A percentile compares a stretch with the other conserved stretches of the same genome.
These are phyloP conservation scores for Bruguiera gymnorhiza DNA, from an alignment of 345 rosid species.

Conservation along the genomic window DNA sequence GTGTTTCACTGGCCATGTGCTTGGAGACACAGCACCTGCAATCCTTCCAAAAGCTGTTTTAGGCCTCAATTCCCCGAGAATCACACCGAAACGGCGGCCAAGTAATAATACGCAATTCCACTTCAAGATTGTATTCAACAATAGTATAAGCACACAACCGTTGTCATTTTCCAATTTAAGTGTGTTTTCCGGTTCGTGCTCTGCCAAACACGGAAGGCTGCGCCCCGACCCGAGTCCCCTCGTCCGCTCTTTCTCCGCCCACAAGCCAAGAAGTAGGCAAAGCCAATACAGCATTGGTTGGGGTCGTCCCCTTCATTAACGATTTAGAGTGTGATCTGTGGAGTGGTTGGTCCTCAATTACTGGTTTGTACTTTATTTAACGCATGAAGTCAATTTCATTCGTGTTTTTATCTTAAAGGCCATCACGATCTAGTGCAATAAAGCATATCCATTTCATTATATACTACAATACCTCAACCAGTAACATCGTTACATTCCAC, in stretches of 20 bases:
- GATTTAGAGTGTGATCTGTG: too few relatives aligned
- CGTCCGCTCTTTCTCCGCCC: background rate
- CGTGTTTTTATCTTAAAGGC: too few relatives aligned
- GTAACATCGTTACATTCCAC: too few relatives aligned
- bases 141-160: too few relatives aligned
- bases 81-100: background rate
- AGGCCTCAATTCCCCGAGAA: background rate
- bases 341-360: too few relatives aligned
- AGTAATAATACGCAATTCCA: background rate
- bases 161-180: too few relatives aligned
- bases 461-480: too few relatives aligned
- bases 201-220: background rate
- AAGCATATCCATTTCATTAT: too few relatives aligned
- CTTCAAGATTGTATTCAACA: background rate
- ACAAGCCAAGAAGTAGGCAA: background rate
- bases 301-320: background rate
- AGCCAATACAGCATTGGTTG: background rate
- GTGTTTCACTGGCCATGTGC: conserved; percentile 8
- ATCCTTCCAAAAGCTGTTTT: conserved; percentile 20
- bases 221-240: background rate
- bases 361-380: too few relatives aligned
- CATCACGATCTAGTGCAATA: too few relatives aligned
- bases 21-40: conserved; percentile 14
- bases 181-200: too few relatives aligned
- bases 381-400: too few relatives aligned